A percentile compares a stretch with the other conserved stretches of the same genome.
Evolutionary conservation across 1,284 basidiomycete species (phyloP).

Genomic region (Cerioporus squamosus): DNA sequence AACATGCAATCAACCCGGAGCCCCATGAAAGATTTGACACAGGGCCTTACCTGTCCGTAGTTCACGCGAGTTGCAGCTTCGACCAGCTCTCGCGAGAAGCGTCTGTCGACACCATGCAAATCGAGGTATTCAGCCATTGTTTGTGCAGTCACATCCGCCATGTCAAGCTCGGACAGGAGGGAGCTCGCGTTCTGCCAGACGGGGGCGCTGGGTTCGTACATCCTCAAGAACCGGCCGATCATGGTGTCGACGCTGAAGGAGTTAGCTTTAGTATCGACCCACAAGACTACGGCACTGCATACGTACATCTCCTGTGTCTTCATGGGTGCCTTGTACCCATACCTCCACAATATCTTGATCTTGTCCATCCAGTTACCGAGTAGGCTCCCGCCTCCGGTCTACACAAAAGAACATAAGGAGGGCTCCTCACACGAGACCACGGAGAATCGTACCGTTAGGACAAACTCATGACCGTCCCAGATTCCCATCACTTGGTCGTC

Average conservation of each 20-base stretch:
- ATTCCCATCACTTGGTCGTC: conserved; percentile 62
- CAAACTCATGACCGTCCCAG: conserved; percentile 84
- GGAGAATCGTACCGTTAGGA: conserved; percentile 65
- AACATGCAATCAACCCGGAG: too few species aligned
- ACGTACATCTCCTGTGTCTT: conserved; percentile 59
- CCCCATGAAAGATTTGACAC: too few species aligned
- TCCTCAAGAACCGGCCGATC: conserved; percentile 55
- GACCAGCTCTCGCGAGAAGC: conserved; percentile 79
- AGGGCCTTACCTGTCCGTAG: conserved; percentile 72
- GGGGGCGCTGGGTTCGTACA: conserved; percentile 62
- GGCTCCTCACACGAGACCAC: not conserved
- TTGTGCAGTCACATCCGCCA: conserved; percentile 53
- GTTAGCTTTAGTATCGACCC: not conserved
- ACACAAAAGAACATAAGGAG: not conserved
- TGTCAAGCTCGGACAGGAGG: conserved; percentile 60
- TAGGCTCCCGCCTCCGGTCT: conserved; percentile 43
- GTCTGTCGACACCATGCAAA: conserved; percentile 55
- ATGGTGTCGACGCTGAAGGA: conserved; percentile 58
- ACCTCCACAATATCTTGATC: conserved; percentile 76
- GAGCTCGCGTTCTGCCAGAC: conserved; percentile 68
- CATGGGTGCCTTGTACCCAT: conserved; percentile 75
- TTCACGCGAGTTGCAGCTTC: conserved; percentile 89
- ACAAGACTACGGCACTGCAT: too few species aligned
- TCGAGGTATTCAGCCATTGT: conserved; percentile 67
- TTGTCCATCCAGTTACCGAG: conserved; percentile 68